Conservation (phyloP, 805 yeast species). For the Kluyveromyces dobzhanskii region DNA sequence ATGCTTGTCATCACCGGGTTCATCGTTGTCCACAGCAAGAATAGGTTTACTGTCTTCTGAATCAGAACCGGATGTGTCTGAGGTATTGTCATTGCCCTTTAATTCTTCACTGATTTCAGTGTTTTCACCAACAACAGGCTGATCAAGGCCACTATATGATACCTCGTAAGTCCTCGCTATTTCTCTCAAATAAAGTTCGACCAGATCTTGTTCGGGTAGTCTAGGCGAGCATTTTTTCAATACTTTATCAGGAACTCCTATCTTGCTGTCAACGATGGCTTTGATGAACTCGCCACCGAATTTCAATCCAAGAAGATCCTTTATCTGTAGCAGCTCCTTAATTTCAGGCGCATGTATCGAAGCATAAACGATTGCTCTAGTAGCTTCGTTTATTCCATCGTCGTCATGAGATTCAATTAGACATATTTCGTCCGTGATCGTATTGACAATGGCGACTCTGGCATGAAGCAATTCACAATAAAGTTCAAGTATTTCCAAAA, state of each 20-base stretch:
- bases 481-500: conserved; percentile 69
- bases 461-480: conserved; percentile 78
- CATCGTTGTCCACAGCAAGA: conserved; percentile 29
- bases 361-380: conserved; percentile 57
- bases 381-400: conserved; percentile 62
- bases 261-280: conserved; percentile 21
- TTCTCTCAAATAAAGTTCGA: conserved; percentile 62
- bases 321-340: conserved; percentile 54
- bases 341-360: conserved; percentile 62
- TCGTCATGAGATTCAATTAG: conserved; percentile 25
- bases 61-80: neutral
- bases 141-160: conserved; percentile 54
- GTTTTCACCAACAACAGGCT: conserved; percentile 21
- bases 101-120: conserved; percentile 18
- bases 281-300: conserved; percentile 63
- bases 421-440: conserved; percentile 28
- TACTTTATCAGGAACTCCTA: conserved; percentile 60
- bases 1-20: conserved; percentile 22
- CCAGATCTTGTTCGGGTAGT: conserved; percentile 60
- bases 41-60: conserved; percentile 29
- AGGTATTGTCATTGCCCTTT: neutral
- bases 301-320: conserved; percentile 52
- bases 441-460: conserved; percentile 53
- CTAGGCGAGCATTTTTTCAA: conserved; percentile 51
- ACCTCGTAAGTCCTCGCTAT: conserved; percentile 75